Conservation (phyloP, 208 protist genomes). For the Novymonas esmeraldas region DNA sequence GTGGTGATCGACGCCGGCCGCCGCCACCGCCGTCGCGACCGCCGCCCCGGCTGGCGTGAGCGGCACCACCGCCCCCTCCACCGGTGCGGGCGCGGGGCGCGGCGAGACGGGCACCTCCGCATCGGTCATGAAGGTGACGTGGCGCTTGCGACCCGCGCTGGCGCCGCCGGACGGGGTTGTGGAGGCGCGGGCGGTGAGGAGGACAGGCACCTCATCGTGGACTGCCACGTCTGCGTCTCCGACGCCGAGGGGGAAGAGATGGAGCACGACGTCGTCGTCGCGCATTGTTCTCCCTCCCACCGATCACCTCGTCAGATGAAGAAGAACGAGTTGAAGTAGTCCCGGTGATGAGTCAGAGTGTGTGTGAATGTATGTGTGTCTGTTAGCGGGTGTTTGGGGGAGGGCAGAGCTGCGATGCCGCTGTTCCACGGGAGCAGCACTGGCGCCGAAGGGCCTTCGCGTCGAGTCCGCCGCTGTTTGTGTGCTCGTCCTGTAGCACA, state of each 20-base stretch:
- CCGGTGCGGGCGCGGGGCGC: not conserved
- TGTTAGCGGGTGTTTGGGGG: not conserved
- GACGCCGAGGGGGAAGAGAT: constrained; percentile 24
- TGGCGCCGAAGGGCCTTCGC: no score
- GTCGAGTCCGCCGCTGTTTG: no score
- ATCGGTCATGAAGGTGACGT: not conserved
- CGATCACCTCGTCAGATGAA: no score
- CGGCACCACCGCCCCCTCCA: constrained; percentile 7
- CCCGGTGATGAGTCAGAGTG: not conserved
- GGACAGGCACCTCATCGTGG: constrained; percentile 15
- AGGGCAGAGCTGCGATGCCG: not conserved
- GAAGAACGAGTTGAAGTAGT: not conserved
- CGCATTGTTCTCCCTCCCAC: not conserved
- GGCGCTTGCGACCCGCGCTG: no score
- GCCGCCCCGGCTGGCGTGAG: not conserved
- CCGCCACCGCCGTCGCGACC: not conserved
- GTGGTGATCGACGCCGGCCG: not conserved
- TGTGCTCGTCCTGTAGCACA: no score
- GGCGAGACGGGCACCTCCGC: no score
- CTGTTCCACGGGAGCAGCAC: no score
- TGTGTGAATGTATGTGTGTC: not conserved
- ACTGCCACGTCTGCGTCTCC: constrained; percentile 13
- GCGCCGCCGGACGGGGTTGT: not conserved
- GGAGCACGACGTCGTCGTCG: constrained; percentile 7
- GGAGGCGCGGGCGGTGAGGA: constrained; percentile 15